These are phyloP conservation scores for Panellus pusillus DNA, from an alignment of 768 basidiomycete genomes.

Conservation along the genomic window DNA sequence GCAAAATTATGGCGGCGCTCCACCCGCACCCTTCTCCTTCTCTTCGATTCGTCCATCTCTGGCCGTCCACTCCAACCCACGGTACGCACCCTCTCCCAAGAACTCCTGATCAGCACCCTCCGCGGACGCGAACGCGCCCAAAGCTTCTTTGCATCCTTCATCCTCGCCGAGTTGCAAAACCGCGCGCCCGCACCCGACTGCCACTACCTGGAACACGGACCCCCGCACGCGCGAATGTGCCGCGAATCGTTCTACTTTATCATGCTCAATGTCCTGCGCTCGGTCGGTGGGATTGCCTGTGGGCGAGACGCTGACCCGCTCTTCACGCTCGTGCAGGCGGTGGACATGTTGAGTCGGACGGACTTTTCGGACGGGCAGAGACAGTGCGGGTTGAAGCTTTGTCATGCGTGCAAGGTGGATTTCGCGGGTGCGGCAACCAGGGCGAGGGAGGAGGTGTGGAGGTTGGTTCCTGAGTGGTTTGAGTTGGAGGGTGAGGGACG, in stretches of 20 bases:
- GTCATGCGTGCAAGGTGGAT: conserved; percentile 48
- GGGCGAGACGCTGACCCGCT: conserved; percentile 77
- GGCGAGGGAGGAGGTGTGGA: conserved; percentile 65
- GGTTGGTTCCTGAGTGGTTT: conserved; percentile 63
- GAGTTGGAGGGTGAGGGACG: conserved; percentile 35
- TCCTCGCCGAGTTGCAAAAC: conserved; percentile 52
- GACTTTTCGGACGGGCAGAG: conserved; percentile 67
- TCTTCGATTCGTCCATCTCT: conserved; percentile 11
- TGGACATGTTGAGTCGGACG: conserved; percentile 69
- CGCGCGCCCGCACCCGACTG: conserved; percentile 52
- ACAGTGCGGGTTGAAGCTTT: conserved; percentile 56
- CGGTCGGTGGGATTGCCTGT: conserved; percentile 67
- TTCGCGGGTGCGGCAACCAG: conserved; percentile 38
- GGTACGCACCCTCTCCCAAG: conserved; percentile 28
- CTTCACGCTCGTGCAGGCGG: conserved; percentile 65
- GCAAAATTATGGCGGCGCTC: conserved; percentile 61
- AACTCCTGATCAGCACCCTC: conserved; percentile 44
- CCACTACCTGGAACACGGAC: conserved; percentile 37
- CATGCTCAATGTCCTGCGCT: conserved; percentile 68
- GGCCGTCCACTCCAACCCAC: conserved; percentile 10
- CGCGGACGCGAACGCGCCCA: conserved; percentile 68
- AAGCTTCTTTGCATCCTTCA: conserved; percentile 59
- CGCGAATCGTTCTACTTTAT: conserved; percentile 75
- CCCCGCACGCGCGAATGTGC: conserved; percentile 41
- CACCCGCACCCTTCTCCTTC: conserved; percentile 33